These are phyloP conservation scores for Fusarium metavorans DNA, from an alignment of 2,329 filamentous ascomycete genomes.

Conservation along the genomic window DNA sequence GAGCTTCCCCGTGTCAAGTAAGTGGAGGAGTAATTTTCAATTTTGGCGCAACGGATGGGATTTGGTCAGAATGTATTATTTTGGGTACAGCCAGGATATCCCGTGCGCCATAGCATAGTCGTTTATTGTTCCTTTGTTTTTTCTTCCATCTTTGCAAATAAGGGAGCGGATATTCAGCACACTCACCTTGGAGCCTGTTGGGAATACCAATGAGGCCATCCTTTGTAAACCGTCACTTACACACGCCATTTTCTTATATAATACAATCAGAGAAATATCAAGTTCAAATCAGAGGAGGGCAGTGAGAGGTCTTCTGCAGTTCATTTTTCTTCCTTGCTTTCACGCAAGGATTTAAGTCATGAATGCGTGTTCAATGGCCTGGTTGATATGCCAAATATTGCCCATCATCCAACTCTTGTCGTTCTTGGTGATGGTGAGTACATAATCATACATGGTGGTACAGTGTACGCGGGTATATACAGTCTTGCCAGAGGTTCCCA, in stretches of 20 bases:
- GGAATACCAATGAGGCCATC: not conserved
- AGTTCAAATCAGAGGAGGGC: not conserved
- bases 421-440: conserved; percentile 24
- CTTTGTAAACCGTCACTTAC: not conserved
- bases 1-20: conserved; percentile 50
- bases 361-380: no score
- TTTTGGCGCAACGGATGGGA: conserved; percentile 27
- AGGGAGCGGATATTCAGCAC: not conserved
- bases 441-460: conserved; percentile 49
- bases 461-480: conserved; percentile 48
- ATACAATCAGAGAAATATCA: not conserved
- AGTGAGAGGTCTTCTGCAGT: not conserved
- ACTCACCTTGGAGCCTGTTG: not conserved
- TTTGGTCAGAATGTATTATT: conserved; percentile 27
- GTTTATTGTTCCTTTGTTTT: conserved; percentile 10
- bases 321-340: not conserved
- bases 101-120: conserved; percentile 25
- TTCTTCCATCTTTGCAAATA: conserved; percentile 15
- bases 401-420: conserved; percentile 17
- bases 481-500: conserved; percentile 38
- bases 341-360: not conserved
- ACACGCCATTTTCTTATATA: not conserved
- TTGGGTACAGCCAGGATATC: conserved; percentile 27
- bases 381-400: not conserved
- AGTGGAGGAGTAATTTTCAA: conserved; percentile 18